These are phyloP conservation scores for Mentha longifolia DNA, from an alignment of 257 asterid genomes.

Conservation along the genomic window DNA sequence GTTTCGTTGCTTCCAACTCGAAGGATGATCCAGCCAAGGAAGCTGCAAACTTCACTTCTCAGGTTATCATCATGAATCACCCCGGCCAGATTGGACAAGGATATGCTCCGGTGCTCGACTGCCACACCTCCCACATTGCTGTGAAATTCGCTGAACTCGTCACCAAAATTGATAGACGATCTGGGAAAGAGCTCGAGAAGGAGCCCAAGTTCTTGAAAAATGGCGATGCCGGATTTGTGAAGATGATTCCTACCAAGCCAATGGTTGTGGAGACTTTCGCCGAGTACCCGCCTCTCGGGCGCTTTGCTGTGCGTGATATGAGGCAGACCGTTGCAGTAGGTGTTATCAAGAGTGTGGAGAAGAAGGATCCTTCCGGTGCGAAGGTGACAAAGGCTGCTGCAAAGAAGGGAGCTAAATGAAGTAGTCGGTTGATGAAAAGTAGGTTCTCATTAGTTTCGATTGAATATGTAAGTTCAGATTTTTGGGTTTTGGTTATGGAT, in stretches of 20 bases:
- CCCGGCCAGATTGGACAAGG: constrained; percentile 81
- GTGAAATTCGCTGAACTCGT: constrained; percentile 36
- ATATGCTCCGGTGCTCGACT: constrained; percentile 71
- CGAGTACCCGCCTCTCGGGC: constrained; percentile 45
- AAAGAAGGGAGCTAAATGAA: constrained; percentile 74
- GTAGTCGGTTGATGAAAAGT: background rate
- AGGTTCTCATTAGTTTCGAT: background rate
- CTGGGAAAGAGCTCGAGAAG: constrained; percentile 58
- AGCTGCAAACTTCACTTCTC: constrained; percentile 69
- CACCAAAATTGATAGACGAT: constrained; percentile 56
- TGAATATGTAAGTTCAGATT: background rate
- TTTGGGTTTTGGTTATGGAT: background rate
- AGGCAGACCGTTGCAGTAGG: constrained; percentile 41
- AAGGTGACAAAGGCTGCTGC: constrained; percentile 85
- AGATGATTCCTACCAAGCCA: too few relatives aligned
- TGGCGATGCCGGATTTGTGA: too few relatives aligned
- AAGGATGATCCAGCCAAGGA: constrained; percentile 83
- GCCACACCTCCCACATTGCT: constrained; percentile 64
- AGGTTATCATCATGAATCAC: constrained; percentile 82
- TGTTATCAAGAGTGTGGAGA: constrained; percentile 49
- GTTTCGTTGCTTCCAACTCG: constrained; percentile 81
- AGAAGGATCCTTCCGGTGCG: constrained; percentile 80
- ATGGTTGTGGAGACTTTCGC: too few relatives aligned
- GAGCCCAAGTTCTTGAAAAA: constrained; percentile 46
- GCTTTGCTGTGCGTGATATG: constrained; percentile 44